Percentiles rank a stretch among this genome's conserved stretches.
These are phyloP conservation scores for Candida nemodendra DNA, from an alignment of 805 yeast species.

Conservation along the genomic window DNA sequence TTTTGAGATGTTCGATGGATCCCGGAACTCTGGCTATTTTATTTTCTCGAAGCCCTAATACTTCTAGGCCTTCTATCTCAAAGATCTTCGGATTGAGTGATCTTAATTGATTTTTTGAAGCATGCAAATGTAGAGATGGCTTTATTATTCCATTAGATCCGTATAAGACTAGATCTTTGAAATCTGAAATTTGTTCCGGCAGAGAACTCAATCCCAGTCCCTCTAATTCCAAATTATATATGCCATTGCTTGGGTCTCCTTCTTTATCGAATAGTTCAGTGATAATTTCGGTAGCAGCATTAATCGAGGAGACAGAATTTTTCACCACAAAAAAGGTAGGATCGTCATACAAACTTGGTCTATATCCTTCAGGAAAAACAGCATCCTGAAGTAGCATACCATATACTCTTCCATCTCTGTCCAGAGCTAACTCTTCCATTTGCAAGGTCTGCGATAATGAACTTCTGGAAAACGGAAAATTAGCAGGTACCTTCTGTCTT, in stretches of 20 bases:
- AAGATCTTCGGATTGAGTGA: conserved; percentile 51
- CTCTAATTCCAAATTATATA: conserved; percentile 46
- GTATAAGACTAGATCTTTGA: conserved; percentile 51
- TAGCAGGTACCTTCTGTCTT: conserved; percentile 21
- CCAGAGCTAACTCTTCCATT: conserved; percentile 45
- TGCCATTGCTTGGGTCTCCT: conserved; percentile 29
- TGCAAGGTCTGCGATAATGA: conserved; percentile 1
- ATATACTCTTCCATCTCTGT: conserved; percentile 41
- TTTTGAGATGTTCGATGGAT: conserved; percentile 38
- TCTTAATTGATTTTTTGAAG: conserved; percentile 48
- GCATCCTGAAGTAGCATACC: conserved; percentile 32
- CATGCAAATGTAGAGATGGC: conserved; percentile 46
- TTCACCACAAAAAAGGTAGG: conserved; percentile 32
- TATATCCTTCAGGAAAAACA: conserved; percentile 29
- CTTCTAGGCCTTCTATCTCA: conserved; percentile 47
- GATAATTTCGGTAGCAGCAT: conserved; percentile 41
- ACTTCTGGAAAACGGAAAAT: conserved; percentile 1
- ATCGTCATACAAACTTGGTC: conserved; percentile 33
- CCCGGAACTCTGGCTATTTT: conserved; percentile 47
- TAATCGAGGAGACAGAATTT: conserved; percentile 20
- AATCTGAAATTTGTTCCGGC: conserved; percentile 59
- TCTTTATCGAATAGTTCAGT: conserved; percentile 45
- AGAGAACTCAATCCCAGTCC: conserved; percentile 44
- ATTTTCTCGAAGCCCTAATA: conserved; percentile 52
- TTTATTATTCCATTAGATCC: conserved; percentile 32